These are phyloP conservation scores for Mortierella sp. DNA, from an alignment of 371 early-diverging fungal genomes.

Conservation along the genomic window DNA sequence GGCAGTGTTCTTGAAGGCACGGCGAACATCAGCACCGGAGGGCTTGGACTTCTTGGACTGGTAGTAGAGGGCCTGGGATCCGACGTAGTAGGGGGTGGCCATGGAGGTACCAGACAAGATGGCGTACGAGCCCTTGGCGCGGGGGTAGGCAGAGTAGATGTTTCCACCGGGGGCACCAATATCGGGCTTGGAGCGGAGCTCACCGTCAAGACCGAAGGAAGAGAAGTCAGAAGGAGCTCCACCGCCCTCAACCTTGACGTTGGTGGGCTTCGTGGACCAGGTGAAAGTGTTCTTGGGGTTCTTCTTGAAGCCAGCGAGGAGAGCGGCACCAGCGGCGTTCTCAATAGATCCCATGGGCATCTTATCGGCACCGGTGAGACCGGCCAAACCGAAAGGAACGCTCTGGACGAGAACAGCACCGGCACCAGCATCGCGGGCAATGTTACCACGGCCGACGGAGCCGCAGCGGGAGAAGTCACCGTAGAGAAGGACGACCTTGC, in stretches of 20 bases:
- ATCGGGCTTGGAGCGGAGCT: conserved; percentile 75
- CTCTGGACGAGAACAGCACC: conserved; percentile 69
- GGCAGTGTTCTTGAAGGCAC: conserved; percentile 57
- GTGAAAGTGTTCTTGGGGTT: conserved; percentile 20
- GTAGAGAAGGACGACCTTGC: conserved; percentile 68
- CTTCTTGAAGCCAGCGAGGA: conserved; percentile 30
- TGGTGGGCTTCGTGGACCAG: conserved; percentile 22
- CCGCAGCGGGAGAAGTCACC: conserved; percentile 71
- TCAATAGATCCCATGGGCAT: conserved; percentile 49
- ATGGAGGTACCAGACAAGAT: conserved; percentile 66
- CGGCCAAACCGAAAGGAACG: conserved; percentile 60
- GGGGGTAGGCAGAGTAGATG: conserved; percentile 53
- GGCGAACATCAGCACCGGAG: conserved; percentile 31
- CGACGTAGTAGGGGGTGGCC: conserved; percentile 72
- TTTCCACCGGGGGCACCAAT: conserved; percentile 59
- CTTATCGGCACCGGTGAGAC: conserved; percentile 15
- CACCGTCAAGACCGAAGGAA: conserved; percentile 68
- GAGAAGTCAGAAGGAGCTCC: conserved; percentile 68
- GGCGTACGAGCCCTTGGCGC: conserved; percentile 57
- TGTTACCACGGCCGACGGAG: conserved; percentile 61
- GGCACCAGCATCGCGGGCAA: conserved; percentile 77
- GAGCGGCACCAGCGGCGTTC: conserved; percentile 43
- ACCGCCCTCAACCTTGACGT: conserved; percentile 57
- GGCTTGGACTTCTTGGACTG: conserved; percentile 56
- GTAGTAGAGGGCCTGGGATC: conserved; percentile 68